A percentile compares a stretch with the other conserved stretches of the same genome.
These are phyloP conservation scores for Cyclotella baltica DNA, from an alignment of 108 stramenopile species.

Conservation along the genomic window DNA sequence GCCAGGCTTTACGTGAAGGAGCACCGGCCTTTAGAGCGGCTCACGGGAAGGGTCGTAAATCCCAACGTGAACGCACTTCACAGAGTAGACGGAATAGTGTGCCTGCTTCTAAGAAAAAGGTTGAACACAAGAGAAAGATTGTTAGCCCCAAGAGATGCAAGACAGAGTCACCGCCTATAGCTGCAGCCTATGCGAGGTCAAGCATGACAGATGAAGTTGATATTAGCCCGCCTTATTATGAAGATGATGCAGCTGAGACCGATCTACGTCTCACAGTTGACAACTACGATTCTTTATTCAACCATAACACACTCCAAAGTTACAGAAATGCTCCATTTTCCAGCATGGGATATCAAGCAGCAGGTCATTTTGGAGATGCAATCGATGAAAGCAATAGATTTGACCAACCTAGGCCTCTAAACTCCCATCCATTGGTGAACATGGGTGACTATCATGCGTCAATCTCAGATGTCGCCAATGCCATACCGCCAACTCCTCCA, in stretches of 20 bases:
- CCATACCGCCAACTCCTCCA: slow-evolving; percentile 39
- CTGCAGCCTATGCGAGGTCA: background rate
- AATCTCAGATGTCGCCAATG: slow-evolving; percentile 33
- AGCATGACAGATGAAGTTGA: background rate
- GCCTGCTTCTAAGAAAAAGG: background rate
- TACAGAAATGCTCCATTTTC: background rate
- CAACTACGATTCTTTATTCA: slow-evolving; percentile 10
- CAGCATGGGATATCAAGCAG: background rate
- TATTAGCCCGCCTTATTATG: slow-evolving; percentile 7
- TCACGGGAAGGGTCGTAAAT: slow-evolving; percentile 24
- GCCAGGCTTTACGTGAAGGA: slow-evolving; percentile 87
- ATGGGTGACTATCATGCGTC: slow-evolving; percentile 31
- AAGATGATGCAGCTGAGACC: slow-evolving; percentile 1
- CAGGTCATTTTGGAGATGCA: background rate
- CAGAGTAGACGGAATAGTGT: slow-evolving; percentile 12
- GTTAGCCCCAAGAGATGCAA: background rate
- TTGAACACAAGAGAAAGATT: background rate
- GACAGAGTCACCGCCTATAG: background rate
- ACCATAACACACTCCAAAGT: slow-evolving; percentile 6
- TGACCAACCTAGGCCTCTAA: slow-evolving; percentile 1
- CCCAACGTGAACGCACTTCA: background rate
- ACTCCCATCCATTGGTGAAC: slow-evolving; percentile 29
- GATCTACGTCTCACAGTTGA: background rate
- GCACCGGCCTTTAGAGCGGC: slow-evolving; percentile 77
- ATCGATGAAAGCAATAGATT: background rate